Conservation (phyloP, 192 early-diverging fungal species). For the Phycomyces blakesleeanus region DNA sequence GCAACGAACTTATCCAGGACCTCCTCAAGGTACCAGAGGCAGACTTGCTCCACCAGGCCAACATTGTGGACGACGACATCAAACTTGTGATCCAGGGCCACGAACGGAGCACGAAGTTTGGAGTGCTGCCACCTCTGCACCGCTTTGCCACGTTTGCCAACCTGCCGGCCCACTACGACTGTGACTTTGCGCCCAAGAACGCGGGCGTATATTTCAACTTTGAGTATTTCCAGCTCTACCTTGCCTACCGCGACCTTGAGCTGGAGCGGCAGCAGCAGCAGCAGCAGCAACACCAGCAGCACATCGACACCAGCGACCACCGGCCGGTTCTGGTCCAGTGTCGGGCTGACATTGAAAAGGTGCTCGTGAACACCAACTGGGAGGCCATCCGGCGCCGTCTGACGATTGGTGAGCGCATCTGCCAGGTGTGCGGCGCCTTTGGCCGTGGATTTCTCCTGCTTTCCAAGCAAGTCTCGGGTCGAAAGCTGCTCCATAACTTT, state of each 20-base stretch:
- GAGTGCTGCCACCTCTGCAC: slow-evolving; percentile 17
- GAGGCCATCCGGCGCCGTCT: slow-evolving; percentile 37
- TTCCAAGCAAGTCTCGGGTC: slow-evolving; percentile 31
- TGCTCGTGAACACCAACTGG: slow-evolving; percentile 35
- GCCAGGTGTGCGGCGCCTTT: slow-evolving; percentile 20
- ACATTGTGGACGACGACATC: slow-evolving; percentile 18
- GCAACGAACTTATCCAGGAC: slow-evolving; percentile 30
- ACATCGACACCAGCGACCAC: slow-evolving; percentile 6
- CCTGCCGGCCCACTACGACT: slow-evolving; percentile 27
- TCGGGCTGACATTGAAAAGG: slow-evolving; percentile 30
- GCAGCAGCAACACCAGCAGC: slow-evolving; percentile 7
- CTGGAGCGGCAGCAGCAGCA: slow-evolving; percentile 14
- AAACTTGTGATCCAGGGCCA: slow-evolving; percentile 28
- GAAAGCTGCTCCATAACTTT: slow-evolving; percentile 36
- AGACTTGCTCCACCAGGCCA: slow-evolving; percentile 26
- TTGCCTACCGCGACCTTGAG: slow-evolving; percentile 32
- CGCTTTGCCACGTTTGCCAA: slow-evolving; percentile 33
- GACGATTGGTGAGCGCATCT: slow-evolving; percentile 39
- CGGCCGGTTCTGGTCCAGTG: slow-evolving; percentile 29
- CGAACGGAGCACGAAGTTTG: slow-evolving; percentile 15
- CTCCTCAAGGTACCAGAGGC: slow-evolving; percentile 21
- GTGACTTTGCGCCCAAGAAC: slow-evolving; percentile 38
- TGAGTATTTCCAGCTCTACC: slow-evolving; percentile 36
- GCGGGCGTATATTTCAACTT: slow-evolving; percentile 37
- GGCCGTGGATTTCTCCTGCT: slow-evolving; percentile 33